Evolutionary conservation across 495 filamentous ascomycete genomes (phyloP), one percentile per base, ranked within the genome.

Genomic region (Hypoxylon trugodes): DNA sequence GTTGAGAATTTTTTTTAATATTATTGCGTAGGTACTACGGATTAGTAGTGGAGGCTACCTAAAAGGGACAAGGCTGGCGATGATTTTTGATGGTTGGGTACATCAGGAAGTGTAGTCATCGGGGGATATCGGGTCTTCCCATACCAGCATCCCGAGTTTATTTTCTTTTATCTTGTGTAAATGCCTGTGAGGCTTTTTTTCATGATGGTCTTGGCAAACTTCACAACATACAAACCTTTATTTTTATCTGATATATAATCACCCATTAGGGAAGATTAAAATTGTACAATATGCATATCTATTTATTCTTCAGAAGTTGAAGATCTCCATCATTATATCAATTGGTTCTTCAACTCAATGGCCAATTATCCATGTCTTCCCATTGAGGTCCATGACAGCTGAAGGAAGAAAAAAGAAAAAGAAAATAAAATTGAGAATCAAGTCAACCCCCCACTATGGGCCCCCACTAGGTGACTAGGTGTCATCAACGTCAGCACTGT

Each of bases 31-130:
- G 10, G 32, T 36, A 43, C 46, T 52, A 46, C 28, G 50, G 26
- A 37, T 22, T 52, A 21, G 26, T 47, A 49, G 51, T 56, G 60
- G 64, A 64, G 51, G 56, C 64, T 73, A 70, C 70, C 70, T 47
- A 59, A 73, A 68, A 7, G 48, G 66, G 70, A 70, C 64, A 73
- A 73, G 68, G 57, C 70, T 70, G 68, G 48, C 40, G 16, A 59
- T 56, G 54, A 53, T 67, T 53, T 28, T 47, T 61, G 10, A 58
- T 25, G 46, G 64, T 48, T 58, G 28, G 52, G 52, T 52, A 58
- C 41, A 58, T n/a, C n/a, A 48, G 15, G 15, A 26, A 66, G 30
- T 25, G 9, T 15, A 21, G 40, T 4, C 7, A 25, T 67, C 64
- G 64, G 64, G 64, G 51, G 45, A 67, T 67, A 67, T 47, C 64